Percentiles rank a stretch among this genome's conserved stretches.
These are phyloP conservation scores for Sugiyamaella lignohabitans DNA, from an alignment of 805 yeast genomes.

Conservation along the genomic window DNA sequence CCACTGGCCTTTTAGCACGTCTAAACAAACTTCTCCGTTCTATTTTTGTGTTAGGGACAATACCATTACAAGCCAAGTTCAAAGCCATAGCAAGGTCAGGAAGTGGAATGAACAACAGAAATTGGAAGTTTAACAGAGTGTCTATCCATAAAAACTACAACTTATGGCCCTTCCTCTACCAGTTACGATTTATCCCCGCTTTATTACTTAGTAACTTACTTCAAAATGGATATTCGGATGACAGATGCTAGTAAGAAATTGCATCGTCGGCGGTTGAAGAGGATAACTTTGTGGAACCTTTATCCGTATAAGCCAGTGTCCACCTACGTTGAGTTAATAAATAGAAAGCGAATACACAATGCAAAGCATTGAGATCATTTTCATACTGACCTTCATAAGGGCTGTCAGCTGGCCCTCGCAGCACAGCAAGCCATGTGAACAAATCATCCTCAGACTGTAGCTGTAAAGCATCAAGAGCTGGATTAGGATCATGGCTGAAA, in stretches of 20 bases:
- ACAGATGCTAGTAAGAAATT: constrained; percentile 32
- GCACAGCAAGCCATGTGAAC: constrained; percentile 26
- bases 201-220: too few relatives aligned
- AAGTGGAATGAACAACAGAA: constrained; percentile 14
- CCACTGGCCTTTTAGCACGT: constrained; percentile 34
- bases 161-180: too few relatives aligned
- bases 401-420: constrained; percentile 34
- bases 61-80: too few relatives aligned
- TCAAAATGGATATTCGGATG: constrained; percentile 36
- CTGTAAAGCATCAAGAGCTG: constrained; percentile 23
- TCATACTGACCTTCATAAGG: constrained; percentile 34
- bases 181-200: too few relatives aligned
- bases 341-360: background rate
- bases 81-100: constrained; percentile 5
- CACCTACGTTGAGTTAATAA: constrained; percentile 22
- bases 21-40: constrained; percentile 36
- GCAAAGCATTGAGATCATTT: background rate
- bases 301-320: constrained; percentile 43
- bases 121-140: too few relatives aligned
- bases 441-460: constrained; percentile 24
- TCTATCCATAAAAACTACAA: too few relatives aligned
- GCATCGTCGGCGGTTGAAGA: constrained; percentile 42
- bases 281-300: constrained; percentile 40
- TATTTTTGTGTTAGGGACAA: too few relatives aligned
- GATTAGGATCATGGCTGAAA: constrained; percentile 23